A percentile compares a stretch with the other conserved stretches of the same genome.
Evolutionary conservation across 257 asterid genomes (phyloP).

Genomic region (Solanum corneliomulleri): DNA sequence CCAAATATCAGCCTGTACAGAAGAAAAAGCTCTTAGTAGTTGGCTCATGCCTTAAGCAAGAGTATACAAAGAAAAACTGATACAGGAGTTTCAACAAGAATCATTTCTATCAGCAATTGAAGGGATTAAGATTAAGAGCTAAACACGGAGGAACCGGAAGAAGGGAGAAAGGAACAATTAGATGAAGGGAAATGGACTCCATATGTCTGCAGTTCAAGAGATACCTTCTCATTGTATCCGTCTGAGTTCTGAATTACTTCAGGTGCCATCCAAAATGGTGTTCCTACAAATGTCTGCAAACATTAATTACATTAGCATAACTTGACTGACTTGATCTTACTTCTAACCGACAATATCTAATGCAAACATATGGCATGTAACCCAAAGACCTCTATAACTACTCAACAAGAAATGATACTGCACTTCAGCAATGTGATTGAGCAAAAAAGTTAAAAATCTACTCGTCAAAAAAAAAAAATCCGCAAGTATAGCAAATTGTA

Average conservation of each 20-base stretch:
- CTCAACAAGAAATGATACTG: background rate
- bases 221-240: constrained; percentile 97
- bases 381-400: background rate
- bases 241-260: constrained; percentile 98
- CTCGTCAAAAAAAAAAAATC: background rate
- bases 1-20: constrained; percentile 98
- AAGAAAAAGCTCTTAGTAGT: background rate
- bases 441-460: background rate
- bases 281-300: constrained; percentile 97
- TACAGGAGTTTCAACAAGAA: background rate
- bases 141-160: background rate
- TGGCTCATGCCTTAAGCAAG: background rate
- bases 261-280: constrained; percentile 99
- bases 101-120: background rate
- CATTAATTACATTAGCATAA: constrained; percentile 41
- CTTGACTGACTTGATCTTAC: background rate
- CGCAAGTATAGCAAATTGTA: constrained; percentile 1
- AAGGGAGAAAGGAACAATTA: background rate
- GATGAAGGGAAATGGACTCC: background rate
- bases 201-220: background rate
- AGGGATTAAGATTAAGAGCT: background rate
- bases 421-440: background rate
- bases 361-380: background rate
- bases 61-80: background rate
- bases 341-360: background rate